Evolutionary conservation across 2,329 filamentous ascomycete species (phyloP).

Genomic region (Aspergillus sp.): DNA sequence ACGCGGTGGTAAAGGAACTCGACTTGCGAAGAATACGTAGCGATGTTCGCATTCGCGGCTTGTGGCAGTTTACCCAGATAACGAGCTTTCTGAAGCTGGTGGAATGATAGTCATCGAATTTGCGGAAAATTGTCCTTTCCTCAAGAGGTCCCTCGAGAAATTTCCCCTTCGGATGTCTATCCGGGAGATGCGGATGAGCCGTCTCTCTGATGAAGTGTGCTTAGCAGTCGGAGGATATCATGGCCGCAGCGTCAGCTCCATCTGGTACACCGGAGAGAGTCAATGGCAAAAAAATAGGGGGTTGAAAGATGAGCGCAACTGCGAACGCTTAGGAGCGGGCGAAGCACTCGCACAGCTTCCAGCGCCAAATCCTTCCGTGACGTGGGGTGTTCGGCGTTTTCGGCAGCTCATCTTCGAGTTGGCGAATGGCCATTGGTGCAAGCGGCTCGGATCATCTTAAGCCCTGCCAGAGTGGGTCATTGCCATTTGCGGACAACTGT

Average conservation of each 20-base stretch:
- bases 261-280: constrained; percentile 9
- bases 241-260: constrained; percentile 22
- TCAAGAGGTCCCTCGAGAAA: constrained; percentile 11
- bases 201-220: constrained; percentile 17
- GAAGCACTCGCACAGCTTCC: constrained; percentile 1
- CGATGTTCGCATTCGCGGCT: background rate
- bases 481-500: constrained; percentile 25
- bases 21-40: background rate
- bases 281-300: constrained; percentile 6
- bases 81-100: background rate
- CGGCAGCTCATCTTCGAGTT: constrained; percentile 27
- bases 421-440: constrained; percentile 31
- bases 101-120: constrained; percentile 21
- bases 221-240: constrained; percentile 22
- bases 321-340: background rate
- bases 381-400: constrained; percentile 40
- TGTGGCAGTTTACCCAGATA: background rate
- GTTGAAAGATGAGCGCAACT: constrained; percentile 5
- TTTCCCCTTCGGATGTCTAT: constrained; percentile 11
- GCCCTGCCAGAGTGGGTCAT: constrained; percentile 22
- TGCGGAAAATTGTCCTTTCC: constrained; percentile 14
- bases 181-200: constrained; percentile 13
- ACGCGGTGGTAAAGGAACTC: background rate
- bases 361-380: constrained; percentile 26
- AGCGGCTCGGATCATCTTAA: constrained; percentile 25